Evolutionary conservation across 2,329 filamentous ascomycete species (phyloP).

Genomic region (Helotiales sp.): DNA sequence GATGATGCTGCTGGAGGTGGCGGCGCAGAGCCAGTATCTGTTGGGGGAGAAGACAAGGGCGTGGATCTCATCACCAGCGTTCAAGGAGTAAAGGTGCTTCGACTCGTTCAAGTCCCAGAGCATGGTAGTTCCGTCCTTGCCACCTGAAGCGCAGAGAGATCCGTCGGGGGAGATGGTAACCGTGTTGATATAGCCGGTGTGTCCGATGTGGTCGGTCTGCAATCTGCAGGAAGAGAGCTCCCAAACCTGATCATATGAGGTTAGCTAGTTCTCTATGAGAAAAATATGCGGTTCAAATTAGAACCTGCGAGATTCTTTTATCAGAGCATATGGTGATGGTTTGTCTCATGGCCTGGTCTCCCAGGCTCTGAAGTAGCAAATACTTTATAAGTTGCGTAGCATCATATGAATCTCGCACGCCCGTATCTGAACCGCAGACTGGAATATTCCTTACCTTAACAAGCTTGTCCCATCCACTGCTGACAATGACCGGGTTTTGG

Average conservation of each 20-base stretch:
- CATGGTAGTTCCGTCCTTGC: slow-evolving; percentile 99
- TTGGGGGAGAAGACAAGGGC: slow-evolving; percentile 99
- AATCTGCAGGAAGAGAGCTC: slow-evolving; percentile 99
- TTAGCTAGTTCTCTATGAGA: slow-evolving; percentile 31
- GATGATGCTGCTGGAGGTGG: slow-evolving; percentile 97
- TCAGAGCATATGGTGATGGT: slow-evolving; percentile 87
- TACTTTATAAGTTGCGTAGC: slow-evolving; percentile 88
- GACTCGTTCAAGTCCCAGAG: slow-evolving; percentile 99
- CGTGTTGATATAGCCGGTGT: slow-evolving; percentile 99
- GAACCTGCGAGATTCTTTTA: slow-evolving; percentile 42
- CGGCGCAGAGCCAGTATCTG: slow-evolving; percentile 99
- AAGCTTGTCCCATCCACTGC: slow-evolving; percentile 98
- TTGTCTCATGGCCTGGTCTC: slow-evolving; percentile 92
- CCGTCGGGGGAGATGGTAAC: slow-evolving; percentile 99
- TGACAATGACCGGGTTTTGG: slow-evolving; percentile 99
- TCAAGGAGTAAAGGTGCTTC: slow-evolving; percentile 99
- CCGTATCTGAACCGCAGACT: slow-evolving; percentile 30
- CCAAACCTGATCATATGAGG: slow-evolving; percentile 74
- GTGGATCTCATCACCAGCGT: slow-evolving; percentile 99
- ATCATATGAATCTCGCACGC: slow-evolving; percentile 71
- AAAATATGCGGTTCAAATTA: slow-evolving; percentile 19
- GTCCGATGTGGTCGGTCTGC: slow-evolving; percentile 99
- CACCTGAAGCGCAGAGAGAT: slow-evolving; percentile 97
- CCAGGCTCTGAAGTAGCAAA: slow-evolving; percentile 99
- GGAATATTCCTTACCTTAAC: slow-evolving; percentile 82